A percentile compares a stretch with the other conserved stretches of the same genome.
Evolutionary conservation across 2,329 filamentous ascomycete species (phyloP).

Genomic region (Xylariaceae sp.): DNA sequence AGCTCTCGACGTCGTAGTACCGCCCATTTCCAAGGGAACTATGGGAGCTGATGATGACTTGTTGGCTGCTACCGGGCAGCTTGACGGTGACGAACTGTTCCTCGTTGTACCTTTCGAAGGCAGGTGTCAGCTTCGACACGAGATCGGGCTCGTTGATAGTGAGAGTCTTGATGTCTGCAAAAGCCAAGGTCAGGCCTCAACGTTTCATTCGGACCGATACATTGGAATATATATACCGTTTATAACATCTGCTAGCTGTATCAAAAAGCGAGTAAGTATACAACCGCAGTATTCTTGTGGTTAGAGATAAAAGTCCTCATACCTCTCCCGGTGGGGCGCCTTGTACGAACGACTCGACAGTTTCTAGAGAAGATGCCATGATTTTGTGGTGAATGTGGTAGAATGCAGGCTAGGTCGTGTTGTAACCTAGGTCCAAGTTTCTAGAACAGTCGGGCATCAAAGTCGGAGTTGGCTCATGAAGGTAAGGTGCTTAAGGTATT

Average conservation of each 20-base stretch:
- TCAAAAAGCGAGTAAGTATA: slow-evolving; percentile 2
- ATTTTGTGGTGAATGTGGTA: neutral
- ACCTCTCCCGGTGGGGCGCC: slow-evolving; percentile 97
- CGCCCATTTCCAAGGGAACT: slow-evolving; percentile 78
- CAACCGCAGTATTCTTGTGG: slow-evolving; percentile 22
- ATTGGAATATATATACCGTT: slow-evolving; percentile 61
- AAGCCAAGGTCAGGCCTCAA: slow-evolving; percentile 10
- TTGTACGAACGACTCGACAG: slow-evolving; percentile 85
- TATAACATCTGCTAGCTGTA: slow-evolving; percentile 82
- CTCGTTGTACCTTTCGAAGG: slow-evolving; percentile 95
- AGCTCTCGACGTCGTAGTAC: slow-evolving; percentile 89
- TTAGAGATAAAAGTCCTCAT: slow-evolving; percentile 33
- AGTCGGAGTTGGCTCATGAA: neutral
- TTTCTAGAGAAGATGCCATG: slow-evolving; percentile 52
- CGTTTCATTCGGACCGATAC: neutral
- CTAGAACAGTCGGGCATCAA: neutral
- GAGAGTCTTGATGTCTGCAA: slow-evolving; percentile 83
- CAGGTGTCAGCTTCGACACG: slow-evolving; percentile 73
- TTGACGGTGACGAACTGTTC: slow-evolving; percentile 88
- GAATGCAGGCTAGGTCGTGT: too few species aligned
- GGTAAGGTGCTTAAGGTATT: too few species aligned
- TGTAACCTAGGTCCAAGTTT: too few species aligned
- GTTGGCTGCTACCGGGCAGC: slow-evolving; percentile 81
- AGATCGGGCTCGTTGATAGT: slow-evolving; percentile 70
- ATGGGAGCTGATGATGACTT: slow-evolving; percentile 84